Evolutionary conservation across 805 yeast species (phyloP).

Genomic region (Saccharomycopsis amapae): DNA sequence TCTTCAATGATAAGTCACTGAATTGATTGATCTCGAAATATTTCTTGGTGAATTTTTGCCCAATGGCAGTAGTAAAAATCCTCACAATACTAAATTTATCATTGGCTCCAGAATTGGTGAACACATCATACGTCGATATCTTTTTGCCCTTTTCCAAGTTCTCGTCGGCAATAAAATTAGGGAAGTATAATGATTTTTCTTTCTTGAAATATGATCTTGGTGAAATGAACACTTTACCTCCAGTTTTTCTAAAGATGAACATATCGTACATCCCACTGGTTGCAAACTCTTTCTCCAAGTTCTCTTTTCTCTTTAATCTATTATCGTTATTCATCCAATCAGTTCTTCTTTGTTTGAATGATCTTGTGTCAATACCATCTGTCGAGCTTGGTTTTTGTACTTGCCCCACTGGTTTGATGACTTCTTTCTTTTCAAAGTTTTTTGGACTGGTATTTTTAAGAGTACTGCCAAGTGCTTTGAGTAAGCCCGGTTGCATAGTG

Average conservation of each 20-base stretch:
- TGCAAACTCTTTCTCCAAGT: slow-evolving; percentile 55
- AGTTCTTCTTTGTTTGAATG: slow-evolving; percentile 32
- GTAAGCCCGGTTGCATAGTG: neutral
- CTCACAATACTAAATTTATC: slow-evolving; percentile 59
- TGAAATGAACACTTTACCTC: slow-evolving; percentile 78
- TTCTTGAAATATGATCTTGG: slow-evolving; percentile 73
- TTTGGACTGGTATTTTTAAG: slow-evolving; percentile 17
- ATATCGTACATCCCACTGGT: slow-evolving; percentile 63
- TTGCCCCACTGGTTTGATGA: slow-evolving; percentile 44
- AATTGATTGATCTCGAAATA: slow-evolving; percentile 36
- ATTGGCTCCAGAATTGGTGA: slow-evolving; percentile 23
- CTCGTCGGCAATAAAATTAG: slow-evolving; percentile 45
- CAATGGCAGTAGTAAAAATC: slow-evolving; percentile 60
- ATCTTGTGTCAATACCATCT: slow-evolving; percentile 37
- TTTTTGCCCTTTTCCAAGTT: slow-evolving; percentile 30
- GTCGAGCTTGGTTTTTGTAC: slow-evolving; percentile 31
- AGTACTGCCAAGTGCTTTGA: slow-evolving; percentile 15
- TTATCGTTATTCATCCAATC: slow-evolving; percentile 46
- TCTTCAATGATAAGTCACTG: slow-evolving; percentile 18
- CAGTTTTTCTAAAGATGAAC: slow-evolving; percentile 58
- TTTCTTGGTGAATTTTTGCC: slow-evolving; percentile 56
- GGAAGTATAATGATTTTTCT: slow-evolving; percentile 73
- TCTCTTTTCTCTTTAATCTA: slow-evolving; percentile 37
- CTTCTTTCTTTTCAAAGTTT: slow-evolving; percentile 16
- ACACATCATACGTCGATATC: slow-evolving; percentile 18